phyloP scores from a whole-genome alignment of 768 basidiomycete species.

The Suillus brevipes region DNA sequence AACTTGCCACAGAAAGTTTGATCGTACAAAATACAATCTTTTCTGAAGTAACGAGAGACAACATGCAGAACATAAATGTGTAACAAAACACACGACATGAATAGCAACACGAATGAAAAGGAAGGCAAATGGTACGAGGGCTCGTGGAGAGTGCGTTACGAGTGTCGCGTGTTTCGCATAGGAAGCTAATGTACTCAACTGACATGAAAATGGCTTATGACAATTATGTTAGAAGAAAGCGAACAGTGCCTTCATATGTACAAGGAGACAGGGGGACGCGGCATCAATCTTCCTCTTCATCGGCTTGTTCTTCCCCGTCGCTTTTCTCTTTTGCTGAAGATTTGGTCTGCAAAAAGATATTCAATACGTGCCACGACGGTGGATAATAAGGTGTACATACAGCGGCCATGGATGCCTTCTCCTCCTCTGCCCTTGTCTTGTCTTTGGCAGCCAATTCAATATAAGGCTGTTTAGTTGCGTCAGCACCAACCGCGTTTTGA shows the following conservation, averaged over 20 bases:
- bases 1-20: conserved; percentile 8
- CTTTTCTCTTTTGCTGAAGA: conserved; percentile 34
- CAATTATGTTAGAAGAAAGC: conserved; percentile 21
- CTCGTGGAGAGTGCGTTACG: conserved; percentile 13
- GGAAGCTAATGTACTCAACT: conserved; percentile 21
- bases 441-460: conserved; percentile 82
- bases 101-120: conserved; percentile 23
- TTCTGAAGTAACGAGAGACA: conserved; percentile 28
- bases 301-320: conserved; percentile 35
- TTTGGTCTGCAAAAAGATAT: conserved; percentile 26
- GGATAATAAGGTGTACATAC: conserved; percentile 30
- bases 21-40: conserved; percentile 33
- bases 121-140: conserved; percentile 16
- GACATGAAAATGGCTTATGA: conserved; percentile 12
- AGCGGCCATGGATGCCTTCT: conserved; percentile 52
- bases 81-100: conserved; percentile 19
- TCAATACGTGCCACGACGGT: neutral
- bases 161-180: conserved; percentile 31
- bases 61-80: conserved; percentile 25
- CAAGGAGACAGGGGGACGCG: conserved; percentile 6
- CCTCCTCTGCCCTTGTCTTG: conserved; percentile 83
- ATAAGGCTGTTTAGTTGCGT: conserved; percentile 65
- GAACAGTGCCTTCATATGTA: conserved; percentile 21
- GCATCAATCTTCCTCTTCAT: conserved; percentile 46
- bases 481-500: neutral